phyloP scores from a whole-genome alignment of 768 basidiomycete genomes.

The Leucosporidium creatinivorum region DNA sequence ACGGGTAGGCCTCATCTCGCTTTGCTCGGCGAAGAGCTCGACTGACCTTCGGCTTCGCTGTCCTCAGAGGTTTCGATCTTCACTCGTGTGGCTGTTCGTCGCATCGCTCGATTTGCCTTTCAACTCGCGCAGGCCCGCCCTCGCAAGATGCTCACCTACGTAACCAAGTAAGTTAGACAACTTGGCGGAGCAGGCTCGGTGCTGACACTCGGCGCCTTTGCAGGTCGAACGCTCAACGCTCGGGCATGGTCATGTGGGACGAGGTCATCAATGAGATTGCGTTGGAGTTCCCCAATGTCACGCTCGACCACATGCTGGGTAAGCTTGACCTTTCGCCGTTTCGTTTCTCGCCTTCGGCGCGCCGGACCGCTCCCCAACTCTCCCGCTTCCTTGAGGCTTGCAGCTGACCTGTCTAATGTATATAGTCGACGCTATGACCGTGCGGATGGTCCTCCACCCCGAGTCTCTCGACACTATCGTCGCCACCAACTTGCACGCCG shows the following conservation, averaged over 20 bases:
- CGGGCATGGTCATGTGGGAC: conserved; percentile 41
- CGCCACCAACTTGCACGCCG: conserved; percentile 53
- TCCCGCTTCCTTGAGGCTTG: too few species aligned
- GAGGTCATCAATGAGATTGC: conserved; percentile 47
- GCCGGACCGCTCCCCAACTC: too few species aligned
- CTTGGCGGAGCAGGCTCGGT: conserved; percentile 15
- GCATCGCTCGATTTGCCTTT: conserved; percentile 53
- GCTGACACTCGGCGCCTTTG: conserved; percentile 1
- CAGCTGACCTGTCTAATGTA: conserved; percentile 38
- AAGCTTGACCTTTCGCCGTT: neutral
- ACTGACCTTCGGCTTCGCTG: conserved; percentile 8
- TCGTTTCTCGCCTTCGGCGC: too few species aligned
- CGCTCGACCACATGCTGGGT: conserved; percentile 8
- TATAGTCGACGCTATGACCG: conserved; percentile 52
- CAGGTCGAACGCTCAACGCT: conserved; percentile 26
- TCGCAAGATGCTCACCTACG: conserved; percentile 50
- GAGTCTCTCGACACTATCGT: conserved; percentile 54
- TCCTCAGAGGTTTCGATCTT: conserved; percentile 46
- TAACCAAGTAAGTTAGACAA: conserved; percentile 52
- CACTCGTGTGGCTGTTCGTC: conserved; percentile 49
- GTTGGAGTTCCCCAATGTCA: conserved; percentile 52
- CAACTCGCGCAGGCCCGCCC: conserved; percentile 50
- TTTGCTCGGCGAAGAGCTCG: neutral
- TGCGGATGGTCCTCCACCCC: conserved; percentile 49
- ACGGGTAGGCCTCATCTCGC: conserved; percentile 35